Base-by-base conservation (phyloP, 805 yeast genomes). In the Candida krabiensis region DNA sequence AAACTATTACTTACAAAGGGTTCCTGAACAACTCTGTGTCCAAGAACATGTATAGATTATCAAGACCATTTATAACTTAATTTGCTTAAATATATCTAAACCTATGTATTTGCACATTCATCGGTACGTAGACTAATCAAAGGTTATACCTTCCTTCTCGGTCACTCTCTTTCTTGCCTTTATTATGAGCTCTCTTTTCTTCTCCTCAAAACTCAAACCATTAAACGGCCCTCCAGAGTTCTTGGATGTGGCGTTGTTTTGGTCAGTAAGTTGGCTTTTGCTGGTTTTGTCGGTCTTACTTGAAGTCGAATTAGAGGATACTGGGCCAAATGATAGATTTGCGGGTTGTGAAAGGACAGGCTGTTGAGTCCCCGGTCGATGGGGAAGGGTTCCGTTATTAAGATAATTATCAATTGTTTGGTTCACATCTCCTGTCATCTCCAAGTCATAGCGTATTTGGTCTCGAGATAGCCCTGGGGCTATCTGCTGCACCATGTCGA, bases 401-500 rank as follows among this genome's bases (percentile, higher is more conserved):
- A 91, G 69, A 46, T 75, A 80, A 30, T 80, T 72, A 35, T 88
- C 86, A 8, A 89, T 80, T 0, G 98, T 90, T 7, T 63, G 74
- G 58, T 87, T 90, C 1, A 90, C 90, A 6, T 85, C 80, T 0
- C 95, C 95, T 0, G 93, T 79, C 42, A 77, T 69, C 53, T 81
- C 79, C 44, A 93, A 71, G 57, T 85, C 95, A 44, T 71, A 69
- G 44, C 80, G 70, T 44, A 93, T 87, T 56, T 86, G 95, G 6
- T 75, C 85, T 4, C 64, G 72, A 1, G 85, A 70, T 22, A 86
- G 64, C 15, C 70, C 69, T 4, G 97, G 96, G 0, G 89, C 96
- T 38, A 91, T 69, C 28, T 88, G 79, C 50, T 80, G 85, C 2
- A 91, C 96, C 0, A 86, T 81, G 46, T 84, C 93, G 30, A 91